These are phyloP conservation scores for Pterocarpus santalinus DNA, from an alignment of 306 rosid genomes.

Conservation along the genomic window DNA sequence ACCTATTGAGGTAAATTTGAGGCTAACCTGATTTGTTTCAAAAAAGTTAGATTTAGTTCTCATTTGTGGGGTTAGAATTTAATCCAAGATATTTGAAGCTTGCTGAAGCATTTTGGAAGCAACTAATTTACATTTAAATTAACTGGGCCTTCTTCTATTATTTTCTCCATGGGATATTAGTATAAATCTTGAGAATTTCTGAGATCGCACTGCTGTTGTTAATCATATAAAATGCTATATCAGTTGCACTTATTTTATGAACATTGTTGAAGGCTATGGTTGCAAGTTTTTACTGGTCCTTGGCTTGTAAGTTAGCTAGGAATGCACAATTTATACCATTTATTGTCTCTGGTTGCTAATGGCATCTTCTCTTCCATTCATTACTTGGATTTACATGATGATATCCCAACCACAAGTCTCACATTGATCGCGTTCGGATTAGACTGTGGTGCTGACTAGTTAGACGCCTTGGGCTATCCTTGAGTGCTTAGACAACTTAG, in stretches of 20 bases:
- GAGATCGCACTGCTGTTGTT: conserved; percentile 25
- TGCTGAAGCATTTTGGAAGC: background rate
- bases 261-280: background rate
- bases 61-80: conserved; percentile 14
- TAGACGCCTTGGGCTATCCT: background rate
- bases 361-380: background rate
- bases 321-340: conserved; percentile 8
- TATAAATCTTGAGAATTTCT: conserved; percentile 4
- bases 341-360: background rate
- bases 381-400: conserved; percentile 4
- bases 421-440: background rate
- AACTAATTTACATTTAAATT: conserved; percentile 13
- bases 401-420: background rate
- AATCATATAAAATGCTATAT: background rate
- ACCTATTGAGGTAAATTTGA: conserved; percentile 58
- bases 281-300: background rate
- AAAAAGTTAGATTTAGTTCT: conserved; percentile 26
- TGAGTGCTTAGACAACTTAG: background rate
- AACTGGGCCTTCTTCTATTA: conserved; percentile 9
- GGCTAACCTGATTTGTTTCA: conserved; percentile 15
- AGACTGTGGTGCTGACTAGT: background rate
- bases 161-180: conserved; percentile 7
- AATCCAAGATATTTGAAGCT: conserved; percentile 33
- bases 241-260: conserved; percentile 9
- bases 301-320: background rate